These are phyloP conservation scores for Meredithiella fracta DNA, from an alignment of 2,329 filamentous ascomycete species.

Conservation along the genomic window DNA sequence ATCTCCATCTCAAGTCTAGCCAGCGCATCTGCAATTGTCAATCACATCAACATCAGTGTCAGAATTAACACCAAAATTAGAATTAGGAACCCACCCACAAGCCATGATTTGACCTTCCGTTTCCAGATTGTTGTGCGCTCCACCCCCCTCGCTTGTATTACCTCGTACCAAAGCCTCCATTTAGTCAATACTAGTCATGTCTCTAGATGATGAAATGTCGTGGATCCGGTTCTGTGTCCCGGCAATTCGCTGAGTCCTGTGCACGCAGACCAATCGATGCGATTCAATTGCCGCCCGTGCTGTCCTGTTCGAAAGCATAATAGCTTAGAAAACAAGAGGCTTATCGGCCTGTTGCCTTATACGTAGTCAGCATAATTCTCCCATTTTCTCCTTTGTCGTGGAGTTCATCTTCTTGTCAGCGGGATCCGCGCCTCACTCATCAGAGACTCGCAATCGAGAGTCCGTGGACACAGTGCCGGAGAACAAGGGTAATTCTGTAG, in stretches of 20 bases:
- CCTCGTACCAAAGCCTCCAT: constrained; percentile 1
- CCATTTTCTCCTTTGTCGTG: too few species aligned
- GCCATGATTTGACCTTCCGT: not conserved
- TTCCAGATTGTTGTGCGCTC: not conserved
- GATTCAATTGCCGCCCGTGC: not conserved
- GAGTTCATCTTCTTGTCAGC: not conserved
- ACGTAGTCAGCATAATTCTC: too few species aligned
- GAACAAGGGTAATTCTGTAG: not conserved
- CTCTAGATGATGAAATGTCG: not conserved
- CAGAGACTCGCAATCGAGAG: not conserved
- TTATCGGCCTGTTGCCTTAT: not conserved
- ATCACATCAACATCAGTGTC: not conserved
- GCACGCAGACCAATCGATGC: not conserved
- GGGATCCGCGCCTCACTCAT: not conserved
- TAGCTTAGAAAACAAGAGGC: not conserved
- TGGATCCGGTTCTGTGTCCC: not conserved
- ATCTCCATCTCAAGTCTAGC: not conserved
- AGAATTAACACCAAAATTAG: not conserved
- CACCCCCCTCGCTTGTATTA: not conserved
- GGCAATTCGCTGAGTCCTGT: not conserved
- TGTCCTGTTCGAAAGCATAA: not conserved
- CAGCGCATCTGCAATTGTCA: too few species aligned
- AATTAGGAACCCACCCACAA: not conserved
- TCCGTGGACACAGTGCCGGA: not conserved
- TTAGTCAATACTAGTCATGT: not conserved